These are phyloP conservation scores for Fomitopsis palustris DNA, from an alignment of 1,284 basidiomycete species.

Conservation along the genomic window DNA sequence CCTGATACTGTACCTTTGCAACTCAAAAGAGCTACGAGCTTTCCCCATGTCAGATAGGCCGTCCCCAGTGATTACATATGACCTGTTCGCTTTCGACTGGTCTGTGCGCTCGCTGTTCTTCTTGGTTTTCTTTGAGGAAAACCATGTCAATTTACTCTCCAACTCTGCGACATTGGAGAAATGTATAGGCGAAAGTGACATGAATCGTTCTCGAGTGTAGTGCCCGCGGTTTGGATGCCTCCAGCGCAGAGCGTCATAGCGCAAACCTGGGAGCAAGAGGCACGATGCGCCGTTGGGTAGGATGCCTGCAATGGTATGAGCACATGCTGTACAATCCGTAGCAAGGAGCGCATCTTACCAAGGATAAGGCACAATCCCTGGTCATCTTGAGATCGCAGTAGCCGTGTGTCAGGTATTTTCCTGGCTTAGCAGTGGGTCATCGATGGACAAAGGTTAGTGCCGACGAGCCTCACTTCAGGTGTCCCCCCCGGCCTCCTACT, in stretches of 20 bases:
- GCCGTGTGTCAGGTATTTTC: constrained; percentile 11
- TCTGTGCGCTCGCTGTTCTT: constrained; percentile 14
- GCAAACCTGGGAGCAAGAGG: constrained; percentile 23
- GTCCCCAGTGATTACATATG: constrained; percentile 18
- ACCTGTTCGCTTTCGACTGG: constrained; percentile 29
- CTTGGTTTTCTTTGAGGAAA: constrained; percentile 23
- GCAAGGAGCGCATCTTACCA: constrained; percentile 5
- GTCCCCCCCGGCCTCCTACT: constrained; percentile 28
- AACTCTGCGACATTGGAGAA: constrained; percentile 23
- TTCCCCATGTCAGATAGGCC: constrained; percentile 11
- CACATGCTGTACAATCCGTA: neutral
- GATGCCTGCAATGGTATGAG: constrained; percentile 21
- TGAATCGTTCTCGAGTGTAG: constrained; percentile 16
- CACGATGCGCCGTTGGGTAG: constrained; percentile 30
- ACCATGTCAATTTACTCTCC: constrained; percentile 22
- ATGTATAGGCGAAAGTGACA: constrained; percentile 32
- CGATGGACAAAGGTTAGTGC: neutral
- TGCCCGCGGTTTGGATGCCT: constrained; percentile 4
- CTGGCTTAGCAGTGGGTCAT: neutral
- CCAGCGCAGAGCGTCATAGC: constrained; percentile 8
- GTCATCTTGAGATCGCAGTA: neutral
- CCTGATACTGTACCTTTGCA: constrained; percentile 26
- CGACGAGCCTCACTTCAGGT: constrained; percentile 19
- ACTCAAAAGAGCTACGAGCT: constrained; percentile 28
- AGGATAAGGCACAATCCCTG: constrained; percentile 16